A percentile compares a stretch with the other conserved stretches of the same genome.
phyloP scores from a whole-genome alignment of 148 eudicot genomes.

The Nyssa sinensis region DNA sequence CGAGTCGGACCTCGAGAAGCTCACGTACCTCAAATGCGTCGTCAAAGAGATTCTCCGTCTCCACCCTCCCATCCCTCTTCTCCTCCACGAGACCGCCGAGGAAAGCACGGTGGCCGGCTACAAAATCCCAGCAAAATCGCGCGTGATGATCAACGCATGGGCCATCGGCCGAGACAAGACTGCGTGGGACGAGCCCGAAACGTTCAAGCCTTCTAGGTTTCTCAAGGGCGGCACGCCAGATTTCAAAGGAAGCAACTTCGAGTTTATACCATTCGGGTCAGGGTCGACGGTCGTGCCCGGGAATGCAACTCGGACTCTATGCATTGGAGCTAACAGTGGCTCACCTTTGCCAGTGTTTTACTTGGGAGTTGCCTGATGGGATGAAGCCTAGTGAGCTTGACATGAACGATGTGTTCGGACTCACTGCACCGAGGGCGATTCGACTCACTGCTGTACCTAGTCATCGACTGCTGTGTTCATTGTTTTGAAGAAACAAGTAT shows the following conservation, averaged over 20 bases:
- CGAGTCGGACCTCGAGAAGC: slow-evolving; percentile 22
- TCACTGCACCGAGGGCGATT: slow-evolving; percentile 1
- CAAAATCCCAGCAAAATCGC: slow-evolving; percentile 8
- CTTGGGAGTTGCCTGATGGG: slow-evolving; percentile 28
- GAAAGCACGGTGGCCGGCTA: slow-evolving; percentile 9
- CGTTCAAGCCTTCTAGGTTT: slow-evolving; percentile 18
- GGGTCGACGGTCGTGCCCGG: slow-evolving; percentile 24
- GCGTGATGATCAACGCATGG: slow-evolving; percentile 27
- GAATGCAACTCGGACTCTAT: slow-evolving; percentile 24
- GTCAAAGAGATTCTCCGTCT: slow-evolving; percentile 27
- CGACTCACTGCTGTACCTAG: slow-evolving; percentile 3
- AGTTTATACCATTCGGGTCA: slow-evolving; percentile 31
- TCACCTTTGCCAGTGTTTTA: slow-evolving; percentile 14
- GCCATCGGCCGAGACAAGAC: slow-evolving; percentile 21
- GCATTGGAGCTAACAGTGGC: slow-evolving; percentile 19
- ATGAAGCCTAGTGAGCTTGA: slow-evolving; percentile 23
- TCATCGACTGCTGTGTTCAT: slow-evolving; percentile 9
- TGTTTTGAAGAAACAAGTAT: too few species aligned
- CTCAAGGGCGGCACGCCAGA: slow-evolving; percentile 7
- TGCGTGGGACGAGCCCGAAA: slow-evolving; percentile 20
- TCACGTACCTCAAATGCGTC: slow-evolving; percentile 16
- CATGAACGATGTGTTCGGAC: slow-evolving; percentile 20
- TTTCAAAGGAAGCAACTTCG: slow-evolving; percentile 24
- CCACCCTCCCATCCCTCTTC: slow-evolving; percentile 25
- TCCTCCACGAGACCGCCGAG: slow-evolving; percentile 22